phyloP scores from a whole-genome alignment of 345 rosid genomes.

The Linum trigynum region DNA sequence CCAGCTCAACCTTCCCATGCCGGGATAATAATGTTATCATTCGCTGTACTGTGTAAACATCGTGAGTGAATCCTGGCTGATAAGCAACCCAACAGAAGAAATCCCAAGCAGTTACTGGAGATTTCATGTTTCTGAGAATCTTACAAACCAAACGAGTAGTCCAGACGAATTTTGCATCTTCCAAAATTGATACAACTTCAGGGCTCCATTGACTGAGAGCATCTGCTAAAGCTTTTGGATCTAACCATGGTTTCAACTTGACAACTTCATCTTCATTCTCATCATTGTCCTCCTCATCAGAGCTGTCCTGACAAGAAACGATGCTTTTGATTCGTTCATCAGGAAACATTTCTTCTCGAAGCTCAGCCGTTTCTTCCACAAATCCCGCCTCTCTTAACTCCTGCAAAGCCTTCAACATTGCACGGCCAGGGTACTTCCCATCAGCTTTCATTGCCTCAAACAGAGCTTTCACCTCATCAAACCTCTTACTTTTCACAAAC shows the following conservation, averaged over 20 bases:
- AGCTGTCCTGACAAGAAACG: conserved; percentile 23
- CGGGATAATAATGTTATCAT: conserved; percentile 69
- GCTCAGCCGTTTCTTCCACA: conserved; percentile 41
- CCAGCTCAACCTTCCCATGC: conserved; percentile 56
- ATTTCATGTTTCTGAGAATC: conserved; percentile 62
- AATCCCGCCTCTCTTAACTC: conserved; percentile 54
- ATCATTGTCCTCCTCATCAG: conserved; percentile 28
- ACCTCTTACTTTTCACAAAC: conserved; percentile 37
- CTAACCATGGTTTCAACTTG: conserved; percentile 70
- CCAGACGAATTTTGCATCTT: conserved; percentile 75
- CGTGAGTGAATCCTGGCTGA: conserved; percentile 80
- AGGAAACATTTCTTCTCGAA: conserved; percentile 51
- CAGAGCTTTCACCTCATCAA: conserved; percentile 42
- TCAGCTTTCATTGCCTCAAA: conserved; percentile 57
- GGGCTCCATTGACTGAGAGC: conserved; percentile 60
- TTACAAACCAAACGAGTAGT: conserved; percentile 74
- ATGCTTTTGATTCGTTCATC: conserved; percentile 56
- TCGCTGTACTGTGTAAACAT: conserved; percentile 62
- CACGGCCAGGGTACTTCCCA: conserved; percentile 57
- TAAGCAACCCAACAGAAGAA: conserved; percentile 87
- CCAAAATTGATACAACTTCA: conserved; percentile 45
- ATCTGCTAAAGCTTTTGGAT: conserved; percentile 74
- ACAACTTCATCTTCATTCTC: conserved; percentile 26
- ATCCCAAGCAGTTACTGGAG: conserved; percentile 68
- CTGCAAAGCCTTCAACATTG: conserved; percentile 43